Base-by-base conservation (phyloP, 768 basidiomycete species). In the Mycena latifolia region DNA sequence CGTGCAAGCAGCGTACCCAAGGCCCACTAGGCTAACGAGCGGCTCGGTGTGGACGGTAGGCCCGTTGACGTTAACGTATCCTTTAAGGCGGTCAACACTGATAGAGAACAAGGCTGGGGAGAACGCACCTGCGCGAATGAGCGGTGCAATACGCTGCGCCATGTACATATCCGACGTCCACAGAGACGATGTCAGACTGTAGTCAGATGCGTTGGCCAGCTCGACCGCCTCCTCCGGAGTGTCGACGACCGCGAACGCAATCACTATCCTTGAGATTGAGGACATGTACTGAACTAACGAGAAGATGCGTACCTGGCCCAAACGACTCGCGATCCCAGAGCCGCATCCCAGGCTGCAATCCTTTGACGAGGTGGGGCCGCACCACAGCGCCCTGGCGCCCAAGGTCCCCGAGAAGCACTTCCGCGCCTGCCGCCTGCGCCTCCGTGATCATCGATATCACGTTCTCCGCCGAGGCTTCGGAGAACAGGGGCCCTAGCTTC, bases 251-350 rank as follows among this genome's bases (percentile, higher is more conserved):
- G 81, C 78, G 53, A 89, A 76, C 14, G 77, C 79, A 8, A 86
- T 74, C 0, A 88, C 84, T 82, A 72, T 12, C 12, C 33, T 2
- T n/a, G n/a, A 20, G 33, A 24, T 15, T 24, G 25, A 9, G 5
- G 52, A 55, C 29, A 18, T 17, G 52, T 41, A 55, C 5, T 37
- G n/a, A n/a, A n/a, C n/a, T n/a, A 12, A 27, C 27, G 53, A 39
- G 14, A 7, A 35, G 33, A 6, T 35, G 33, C 27, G 51, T 41
- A 85, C 86, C 85, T 54, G 87, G 89, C 0, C 88, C 88, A 74
- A 91, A 91, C 1, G 84, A 83, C 75, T 92, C 91, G 31, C 80
- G 72, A 24, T 87, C 80, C 87, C 87, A 89, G 15, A 86, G 61
- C 29, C 77, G 71, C 80, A 85, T 88, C 10, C 81, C 86, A 0